phyloP scores from a whole-genome alignment of 352 stramenopile genomes.

The Globisporangium cederbergense region DNA sequence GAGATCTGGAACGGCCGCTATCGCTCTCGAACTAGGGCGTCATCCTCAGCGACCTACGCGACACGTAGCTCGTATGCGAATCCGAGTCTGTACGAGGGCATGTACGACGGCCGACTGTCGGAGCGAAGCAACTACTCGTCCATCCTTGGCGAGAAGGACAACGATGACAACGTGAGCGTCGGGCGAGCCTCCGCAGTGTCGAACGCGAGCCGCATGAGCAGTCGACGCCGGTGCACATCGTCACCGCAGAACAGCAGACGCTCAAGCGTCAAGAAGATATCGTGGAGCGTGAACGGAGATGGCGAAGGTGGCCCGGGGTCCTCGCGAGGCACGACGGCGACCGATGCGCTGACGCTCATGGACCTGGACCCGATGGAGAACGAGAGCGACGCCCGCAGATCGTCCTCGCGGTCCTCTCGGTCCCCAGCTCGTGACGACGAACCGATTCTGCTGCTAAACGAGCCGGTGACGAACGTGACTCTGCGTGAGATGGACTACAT shows the following conservation, averaged over 20 bases:
- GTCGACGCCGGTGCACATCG: background rate
- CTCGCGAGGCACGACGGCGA: conserved; percentile 24
- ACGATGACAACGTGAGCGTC: conserved; percentile 26
- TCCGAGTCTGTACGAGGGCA: conserved; percentile 15
- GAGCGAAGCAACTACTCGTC: conserved; percentile 42
- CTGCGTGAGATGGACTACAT: conserved; percentile 50
- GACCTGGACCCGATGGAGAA: conserved; percentile 27
- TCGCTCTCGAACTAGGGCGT: conserved; percentile 29
- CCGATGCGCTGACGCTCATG: conserved; percentile 44
- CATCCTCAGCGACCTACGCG: conserved; percentile 23
- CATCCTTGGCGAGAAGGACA: conserved; percentile 25
- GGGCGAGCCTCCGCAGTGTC: conserved; percentile 10
- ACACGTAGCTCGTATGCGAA: conserved; percentile 8
- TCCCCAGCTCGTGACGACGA: conserved; percentile 22
- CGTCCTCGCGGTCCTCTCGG: background rate
- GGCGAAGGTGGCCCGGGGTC: conserved; percentile 8
- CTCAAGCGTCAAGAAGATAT: conserved; percentile 15
- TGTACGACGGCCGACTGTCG: conserved; percentile 25
- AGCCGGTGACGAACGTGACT: conserved; percentile 32
- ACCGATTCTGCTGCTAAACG: conserved; percentile 39
- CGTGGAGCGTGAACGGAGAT: conserved; percentile 16
- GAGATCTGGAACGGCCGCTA: conserved; percentile 45
- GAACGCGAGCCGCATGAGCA: background rate
- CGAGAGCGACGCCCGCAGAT: conserved; percentile 1
- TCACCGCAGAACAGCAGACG: background rate